These are phyloP conservation scores for Paxillus involutus DNA, from an alignment of 768 basidiomycete species.

Conservation along the genomic window DNA sequence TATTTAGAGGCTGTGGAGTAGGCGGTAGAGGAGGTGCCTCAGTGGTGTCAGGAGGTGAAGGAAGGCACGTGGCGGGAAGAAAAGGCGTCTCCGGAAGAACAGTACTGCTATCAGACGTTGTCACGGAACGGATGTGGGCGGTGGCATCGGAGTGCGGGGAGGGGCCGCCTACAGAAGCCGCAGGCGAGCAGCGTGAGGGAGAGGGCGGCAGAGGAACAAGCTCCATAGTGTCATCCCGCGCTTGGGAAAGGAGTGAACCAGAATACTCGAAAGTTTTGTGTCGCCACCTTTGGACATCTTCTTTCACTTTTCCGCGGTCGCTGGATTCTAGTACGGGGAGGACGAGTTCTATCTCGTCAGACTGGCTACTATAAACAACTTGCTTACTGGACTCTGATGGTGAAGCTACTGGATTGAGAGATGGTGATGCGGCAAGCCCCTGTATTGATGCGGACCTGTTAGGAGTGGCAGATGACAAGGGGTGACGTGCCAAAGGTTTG, in stretches of 20 bases:
- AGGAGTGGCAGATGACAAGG: conserved; percentile 2
- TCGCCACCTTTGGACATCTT: conserved; percentile 46
- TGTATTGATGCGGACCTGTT: conserved; percentile 2
- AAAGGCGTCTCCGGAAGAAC: conserved; percentile 15
- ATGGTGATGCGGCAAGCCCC: not conserved
- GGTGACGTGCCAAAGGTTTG: conserved; percentile 39
- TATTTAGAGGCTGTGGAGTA: conserved; percentile 32
- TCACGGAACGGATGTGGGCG: conserved; percentile 4
- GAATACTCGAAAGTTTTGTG: conserved; percentile 26
- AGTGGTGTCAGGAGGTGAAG: conserved; percentile 24
- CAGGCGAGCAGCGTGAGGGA: conserved; percentile 6
- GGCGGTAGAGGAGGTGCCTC: conserved; percentile 23
- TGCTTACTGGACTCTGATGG: conserved; percentile 26
- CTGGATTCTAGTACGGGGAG: conserved; percentile 25
- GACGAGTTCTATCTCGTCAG: conserved; percentile 60
- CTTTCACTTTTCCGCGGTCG: conserved; percentile 31
- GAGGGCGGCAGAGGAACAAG: conserved; percentile 12
- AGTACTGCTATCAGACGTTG: conserved; percentile 4
- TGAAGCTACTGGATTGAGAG: conserved; percentile 5
- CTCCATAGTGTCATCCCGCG: conserved; percentile 17
- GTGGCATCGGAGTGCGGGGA: conserved; percentile 9
- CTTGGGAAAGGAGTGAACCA: not conserved
- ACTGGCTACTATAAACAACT: conserved; percentile 63
- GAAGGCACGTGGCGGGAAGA: conserved; percentile 10
- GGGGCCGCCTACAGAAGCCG: conserved; percentile 2